phyloP scores from a whole-genome alignment of 495 filamentous ascomycete species.

The Hyaloscypha hepaticicola region DNA sequence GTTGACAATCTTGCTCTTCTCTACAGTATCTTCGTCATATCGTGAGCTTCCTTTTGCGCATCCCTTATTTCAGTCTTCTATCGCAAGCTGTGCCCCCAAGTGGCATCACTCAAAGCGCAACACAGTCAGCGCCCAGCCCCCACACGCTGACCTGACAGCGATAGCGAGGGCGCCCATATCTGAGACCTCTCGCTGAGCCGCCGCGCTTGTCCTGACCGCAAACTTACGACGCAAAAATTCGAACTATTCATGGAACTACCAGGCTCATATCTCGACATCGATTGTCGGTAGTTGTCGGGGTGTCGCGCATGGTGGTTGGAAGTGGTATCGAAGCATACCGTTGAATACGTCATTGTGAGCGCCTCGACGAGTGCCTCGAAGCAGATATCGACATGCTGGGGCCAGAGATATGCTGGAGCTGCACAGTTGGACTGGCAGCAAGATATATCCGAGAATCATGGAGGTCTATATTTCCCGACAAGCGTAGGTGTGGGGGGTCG shows the following conservation, averaged over 20 bases:
- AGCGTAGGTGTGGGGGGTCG: background rate
- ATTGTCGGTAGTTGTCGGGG: constrained; percentile 17
- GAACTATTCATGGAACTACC: constrained; percentile 17
- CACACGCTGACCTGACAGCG: background rate
- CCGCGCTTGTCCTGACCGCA: background rate
- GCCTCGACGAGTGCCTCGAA: background rate
- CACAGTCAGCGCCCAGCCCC: constrained; percentile 1
- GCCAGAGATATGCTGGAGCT: constrained; percentile 11
- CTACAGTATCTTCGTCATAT: background rate
- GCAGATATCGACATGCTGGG: constrained; percentile 4
- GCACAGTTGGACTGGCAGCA: constrained; percentile 9
- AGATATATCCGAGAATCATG: constrained; percentile 12
- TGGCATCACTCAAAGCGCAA: background rate
- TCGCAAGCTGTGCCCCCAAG: background rate
- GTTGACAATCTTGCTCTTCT: constrained; percentile 16
- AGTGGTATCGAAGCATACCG: too few species aligned
- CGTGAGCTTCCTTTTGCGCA: background rate
- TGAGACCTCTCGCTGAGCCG: constrained; percentile 4
- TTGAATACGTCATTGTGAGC: too few species aligned
- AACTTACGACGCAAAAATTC: background rate
- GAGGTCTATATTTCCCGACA: background rate
- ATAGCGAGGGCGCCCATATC: background rate
- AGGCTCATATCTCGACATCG: constrained; percentile 1
- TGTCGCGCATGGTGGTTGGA: background rate
- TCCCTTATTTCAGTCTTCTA: background rate